A percentile compares a stretch with the other conserved stretches of the same genome.
phyloP scores from a whole-genome alignment of 2,329 filamentous ascomycete genomes.

The Fusarium zealandicum region DNA sequence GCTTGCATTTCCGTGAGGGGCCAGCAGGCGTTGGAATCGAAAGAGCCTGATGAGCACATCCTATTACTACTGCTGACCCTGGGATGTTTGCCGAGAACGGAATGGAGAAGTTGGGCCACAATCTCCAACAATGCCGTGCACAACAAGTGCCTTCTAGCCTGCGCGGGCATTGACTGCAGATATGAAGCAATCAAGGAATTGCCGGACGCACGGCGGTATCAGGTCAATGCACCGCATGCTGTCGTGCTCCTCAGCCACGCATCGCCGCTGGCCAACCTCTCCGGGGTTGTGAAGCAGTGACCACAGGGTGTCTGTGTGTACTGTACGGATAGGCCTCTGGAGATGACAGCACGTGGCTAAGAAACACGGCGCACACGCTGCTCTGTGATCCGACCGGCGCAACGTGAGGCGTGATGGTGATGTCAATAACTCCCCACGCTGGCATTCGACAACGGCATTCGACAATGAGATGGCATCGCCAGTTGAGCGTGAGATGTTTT shows the following conservation, averaged over 20 bases:
- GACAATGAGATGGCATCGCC: slow-evolving; percentile 29
- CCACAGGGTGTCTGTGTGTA: slow-evolving; percentile 33
- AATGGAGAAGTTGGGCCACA: slow-evolving; percentile 5
- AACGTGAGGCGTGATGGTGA: slow-evolving; percentile 24
- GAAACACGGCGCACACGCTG: slow-evolving; percentile 34
- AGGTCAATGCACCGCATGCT: slow-evolving; percentile 24
- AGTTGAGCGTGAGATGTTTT: slow-evolving; percentile 18
- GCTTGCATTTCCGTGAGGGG: slow-evolving; percentile 18
- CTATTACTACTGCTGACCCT: slow-evolving; percentile 17
- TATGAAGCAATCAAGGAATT: slow-evolving; percentile 24
- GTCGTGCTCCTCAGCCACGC: slow-evolving; percentile 34
- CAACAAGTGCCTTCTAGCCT: slow-evolving; percentile 22
- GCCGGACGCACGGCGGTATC: slow-evolving; percentile 27
- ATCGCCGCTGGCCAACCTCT: slow-evolving; percentile 35
- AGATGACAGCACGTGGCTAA: slow-evolving; percentile 22
- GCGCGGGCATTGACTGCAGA: slow-evolving; percentile 19
- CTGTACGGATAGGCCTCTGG: slow-evolving; percentile 13
- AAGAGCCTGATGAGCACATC: slow-evolving; percentile 7
- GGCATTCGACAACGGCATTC: slow-evolving; percentile 23
- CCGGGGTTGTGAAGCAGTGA: slow-evolving; percentile 26
- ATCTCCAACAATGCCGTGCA: slow-evolving; percentile 28
- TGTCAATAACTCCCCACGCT: slow-evolving; percentile 35
- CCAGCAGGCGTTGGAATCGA: slow-evolving; percentile 1
- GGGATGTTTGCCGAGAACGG: slow-evolving; percentile 13
- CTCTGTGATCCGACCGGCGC: slow-evolving; percentile 18